Conservation (phyloP, 805 yeast genomes). For the Candida andamanensis region DNA sequence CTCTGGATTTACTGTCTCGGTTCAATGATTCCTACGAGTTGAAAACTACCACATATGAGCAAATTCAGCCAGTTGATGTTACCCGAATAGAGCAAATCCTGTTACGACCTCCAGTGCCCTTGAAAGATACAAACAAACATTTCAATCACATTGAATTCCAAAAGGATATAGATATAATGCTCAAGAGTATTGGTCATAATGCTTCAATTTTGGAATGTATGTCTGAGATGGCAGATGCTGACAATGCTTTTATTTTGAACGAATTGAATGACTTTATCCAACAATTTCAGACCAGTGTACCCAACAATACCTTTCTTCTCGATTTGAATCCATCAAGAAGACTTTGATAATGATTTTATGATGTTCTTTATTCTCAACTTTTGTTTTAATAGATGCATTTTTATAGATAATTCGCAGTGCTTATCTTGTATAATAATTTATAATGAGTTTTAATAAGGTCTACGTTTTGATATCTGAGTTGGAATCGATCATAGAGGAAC, state of each 20-base stretch:
- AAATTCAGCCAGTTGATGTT: too few relatives aligned
- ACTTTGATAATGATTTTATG: conserved; percentile 1
- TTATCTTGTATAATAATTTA: too few relatives aligned
- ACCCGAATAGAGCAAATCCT: too few relatives aligned
- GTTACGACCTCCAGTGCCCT: conserved; percentile 5
- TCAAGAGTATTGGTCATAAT: conserved; percentile 6
- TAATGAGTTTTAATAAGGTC: too few relatives aligned
- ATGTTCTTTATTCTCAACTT: conserved; percentile 7
- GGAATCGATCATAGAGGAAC: conserved; percentile 8
- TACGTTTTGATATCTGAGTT: conserved; percentile 28
- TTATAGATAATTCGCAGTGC: neutral
- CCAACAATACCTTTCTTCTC: conserved; percentile 17
- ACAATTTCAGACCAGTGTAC: conserved; percentile 15
- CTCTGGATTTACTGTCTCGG: too few relatives aligned
- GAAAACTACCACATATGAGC: too few relatives aligned
- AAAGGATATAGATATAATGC: conserved; percentile 4
- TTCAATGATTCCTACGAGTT: too few relatives aligned
- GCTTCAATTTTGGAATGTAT: conserved; percentile 21
- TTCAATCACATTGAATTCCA: conserved; percentile 1
- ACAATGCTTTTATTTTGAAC: conserved; percentile 15
- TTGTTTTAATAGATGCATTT: neutral
- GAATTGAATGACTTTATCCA: conserved; percentile 12
- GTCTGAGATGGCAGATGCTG: conserved; percentile 21
- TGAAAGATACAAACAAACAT: conserved; percentile 1
- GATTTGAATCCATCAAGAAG: neutral